phyloP scores from a whole-genome alignment of 1,284 basidiomycete species.

The Malassezia sympodialis region DNA sequence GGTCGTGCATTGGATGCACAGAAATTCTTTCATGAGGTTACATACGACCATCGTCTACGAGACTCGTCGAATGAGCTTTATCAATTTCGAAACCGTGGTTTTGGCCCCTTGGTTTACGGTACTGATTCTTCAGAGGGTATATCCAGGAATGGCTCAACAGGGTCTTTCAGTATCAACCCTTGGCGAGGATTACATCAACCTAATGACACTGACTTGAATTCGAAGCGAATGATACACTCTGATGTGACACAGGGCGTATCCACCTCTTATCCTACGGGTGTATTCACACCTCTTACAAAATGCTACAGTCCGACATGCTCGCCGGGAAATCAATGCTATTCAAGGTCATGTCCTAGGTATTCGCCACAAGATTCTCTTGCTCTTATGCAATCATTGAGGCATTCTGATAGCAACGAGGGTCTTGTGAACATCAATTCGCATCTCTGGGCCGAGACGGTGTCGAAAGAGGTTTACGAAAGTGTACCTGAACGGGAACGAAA shows the following conservation, averaged over 20 bases:
- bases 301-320: conserved; percentile 98
- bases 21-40: conserved; percentile 99
- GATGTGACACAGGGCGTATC: not conserved
- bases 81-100: conserved; percentile 58
- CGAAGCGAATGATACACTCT: not conserved
- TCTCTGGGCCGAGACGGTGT: conserved; percentile 92
- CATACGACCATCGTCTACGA: conserved; percentile 88
- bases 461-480: conserved; percentile 81
- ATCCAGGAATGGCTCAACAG: not conserved
- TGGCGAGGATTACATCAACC: not conserved
- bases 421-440: conserved; percentile 61
- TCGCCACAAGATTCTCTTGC: conserved; percentile 85
- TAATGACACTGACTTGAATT: not conserved
- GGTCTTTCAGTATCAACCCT: not conserved
- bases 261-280: conserved; percentile 61
- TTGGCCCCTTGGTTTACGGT: not conserved
- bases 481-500: conserved; percentile 88
- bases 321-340: conserved; percentile 83
- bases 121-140: not conserved
- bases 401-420: conserved; percentile 66
- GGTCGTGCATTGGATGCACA: conserved; percentile 92
- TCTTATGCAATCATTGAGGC: conserved; percentile 72
- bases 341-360: conserved; percentile 85
- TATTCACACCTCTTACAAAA: conserved; percentile 91
- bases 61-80: conserved; percentile 84